These are phyloP conservation scores for Penicillium sp. DNA, from an alignment of 2,329 filamentous ascomycete species.

Conservation along the genomic window DNA sequence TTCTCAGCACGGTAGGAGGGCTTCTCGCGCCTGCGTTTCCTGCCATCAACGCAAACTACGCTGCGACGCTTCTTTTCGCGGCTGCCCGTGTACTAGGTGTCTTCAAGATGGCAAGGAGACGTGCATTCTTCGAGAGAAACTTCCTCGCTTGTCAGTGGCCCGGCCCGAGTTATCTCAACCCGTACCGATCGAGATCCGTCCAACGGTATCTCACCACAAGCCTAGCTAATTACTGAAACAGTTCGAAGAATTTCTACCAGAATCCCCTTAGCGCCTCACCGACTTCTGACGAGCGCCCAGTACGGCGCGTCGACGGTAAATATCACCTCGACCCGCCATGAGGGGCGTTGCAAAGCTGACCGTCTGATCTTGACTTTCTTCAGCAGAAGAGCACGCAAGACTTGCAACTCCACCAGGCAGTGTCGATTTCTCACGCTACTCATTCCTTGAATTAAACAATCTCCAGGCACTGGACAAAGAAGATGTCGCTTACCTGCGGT, in stretches of 20 bases:
- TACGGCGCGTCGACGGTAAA: not conserved
- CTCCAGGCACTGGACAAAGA: constrained; percentile 4
- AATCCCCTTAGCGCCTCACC: not conserved
- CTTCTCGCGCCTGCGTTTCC: constrained; percentile 4
- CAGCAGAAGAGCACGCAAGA: not conserved
- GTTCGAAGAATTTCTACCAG: constrained; percentile 1
- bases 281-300: not conserved
- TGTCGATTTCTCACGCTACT: constrained; percentile 7
- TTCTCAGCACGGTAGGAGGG: not conserved
- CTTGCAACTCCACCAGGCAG: not conserved
- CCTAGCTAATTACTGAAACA: not conserved
- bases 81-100: constrained; percentile 3
- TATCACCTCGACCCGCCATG: not conserved
- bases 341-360: not conserved
- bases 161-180: not conserved
- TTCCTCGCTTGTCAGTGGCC: constrained; percentile 8
- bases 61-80: constrained; percentile 3
- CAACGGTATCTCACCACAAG: not conserved
- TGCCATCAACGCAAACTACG: constrained; percentile 3
- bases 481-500: constrained; percentile 8
- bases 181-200: not conserved
- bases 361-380: not conserved
- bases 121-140: constrained; percentile 8
- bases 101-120: constrained; percentile 3
- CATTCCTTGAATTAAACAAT: constrained; percentile 11